Conservation (phyloP, 345 rosid genomes). For the Psidium guajava region DNA sequence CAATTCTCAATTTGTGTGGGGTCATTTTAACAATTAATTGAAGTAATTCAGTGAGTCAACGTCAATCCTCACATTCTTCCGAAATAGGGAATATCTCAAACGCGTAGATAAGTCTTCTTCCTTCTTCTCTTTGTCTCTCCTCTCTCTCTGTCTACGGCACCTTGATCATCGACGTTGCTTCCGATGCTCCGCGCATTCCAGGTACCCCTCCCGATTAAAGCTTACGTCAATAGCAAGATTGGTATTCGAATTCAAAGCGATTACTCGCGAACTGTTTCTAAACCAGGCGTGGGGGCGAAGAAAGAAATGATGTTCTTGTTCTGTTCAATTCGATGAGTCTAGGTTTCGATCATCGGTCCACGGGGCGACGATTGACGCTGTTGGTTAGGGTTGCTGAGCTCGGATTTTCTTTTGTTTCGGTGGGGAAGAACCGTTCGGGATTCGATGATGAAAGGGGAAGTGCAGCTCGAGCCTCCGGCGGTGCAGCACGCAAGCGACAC, state of each 20-base stretch:
- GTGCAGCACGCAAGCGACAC: constrained; percentile 39
- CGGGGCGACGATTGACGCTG: neutral
- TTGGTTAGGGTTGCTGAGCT: neutral
- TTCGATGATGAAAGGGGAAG: constrained; percentile 39
- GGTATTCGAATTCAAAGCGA: neutral
- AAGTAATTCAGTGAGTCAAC: neutral
- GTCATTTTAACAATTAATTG: neutral
- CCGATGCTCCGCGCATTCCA: neutral
- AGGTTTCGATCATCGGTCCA: neutral
- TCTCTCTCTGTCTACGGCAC: neutral
- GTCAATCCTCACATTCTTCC: neutral
- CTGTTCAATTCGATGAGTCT: neutral
- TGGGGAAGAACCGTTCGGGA: neutral
- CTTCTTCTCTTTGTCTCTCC: neutral
- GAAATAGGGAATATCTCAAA: neutral
- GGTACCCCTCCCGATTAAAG: neutral
- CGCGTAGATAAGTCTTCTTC: neutral
- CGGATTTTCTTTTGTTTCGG: neutral
- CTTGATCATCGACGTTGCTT: neutral
- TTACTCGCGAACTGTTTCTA: neutral
- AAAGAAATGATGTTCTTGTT: neutral
- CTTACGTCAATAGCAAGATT: neutral
- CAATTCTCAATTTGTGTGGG: neutral
- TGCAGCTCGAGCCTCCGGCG: constrained; percentile 46
- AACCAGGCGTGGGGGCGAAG: neutral